These are phyloP conservation scores for Cryptococcus sp. DNA, from an alignment of 1,284 basidiomycete species.

Conservation along the genomic window DNA sequence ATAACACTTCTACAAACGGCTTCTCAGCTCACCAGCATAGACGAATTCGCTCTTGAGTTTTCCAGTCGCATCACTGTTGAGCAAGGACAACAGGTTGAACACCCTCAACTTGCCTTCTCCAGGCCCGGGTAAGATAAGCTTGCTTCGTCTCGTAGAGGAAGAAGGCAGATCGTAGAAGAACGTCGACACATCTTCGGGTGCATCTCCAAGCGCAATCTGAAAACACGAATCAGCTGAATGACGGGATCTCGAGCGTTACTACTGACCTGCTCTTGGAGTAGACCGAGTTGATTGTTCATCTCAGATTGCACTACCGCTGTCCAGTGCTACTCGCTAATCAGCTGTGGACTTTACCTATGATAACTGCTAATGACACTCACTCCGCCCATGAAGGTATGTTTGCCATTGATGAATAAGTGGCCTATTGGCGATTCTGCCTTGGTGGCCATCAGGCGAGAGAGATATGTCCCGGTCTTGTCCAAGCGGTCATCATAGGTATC, in stretches of 20 bases:
- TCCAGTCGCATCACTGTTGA: conserved; percentile 24
- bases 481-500: conserved; percentile 39
- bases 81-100: conserved; percentile 37
- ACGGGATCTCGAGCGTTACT: background rate
- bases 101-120: conserved; percentile 30
- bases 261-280: conserved; percentile 69
- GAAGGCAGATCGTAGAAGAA: conserved; percentile 89
- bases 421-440: conserved; percentile 30
- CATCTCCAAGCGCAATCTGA: conserved; percentile 65
- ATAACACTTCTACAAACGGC: conserved; percentile 53
- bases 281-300: conserved; percentile 63
- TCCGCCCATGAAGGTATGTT: conserved; percentile 68
- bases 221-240: conserved; percentile 11
- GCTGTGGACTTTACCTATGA: conserved; percentile 2
- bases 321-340: conserved; percentile 58
- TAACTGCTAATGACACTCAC: conserved; percentile 56
- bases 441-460: conserved; percentile 36
- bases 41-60: conserved; percentile 58
- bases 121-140: conserved; percentile 40
- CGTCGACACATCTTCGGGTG: conserved; percentile 66
- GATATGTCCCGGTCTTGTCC: conserved; percentile 28
- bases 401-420: conserved; percentile 81
- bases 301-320: conserved; percentile 62
- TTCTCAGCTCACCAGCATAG: conserved; percentile 60
- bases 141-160: conserved; percentile 68